Conservation (phyloP, 2,329 filamentous ascomycete genomes). For the Cordyceps tenuipes region DNA sequence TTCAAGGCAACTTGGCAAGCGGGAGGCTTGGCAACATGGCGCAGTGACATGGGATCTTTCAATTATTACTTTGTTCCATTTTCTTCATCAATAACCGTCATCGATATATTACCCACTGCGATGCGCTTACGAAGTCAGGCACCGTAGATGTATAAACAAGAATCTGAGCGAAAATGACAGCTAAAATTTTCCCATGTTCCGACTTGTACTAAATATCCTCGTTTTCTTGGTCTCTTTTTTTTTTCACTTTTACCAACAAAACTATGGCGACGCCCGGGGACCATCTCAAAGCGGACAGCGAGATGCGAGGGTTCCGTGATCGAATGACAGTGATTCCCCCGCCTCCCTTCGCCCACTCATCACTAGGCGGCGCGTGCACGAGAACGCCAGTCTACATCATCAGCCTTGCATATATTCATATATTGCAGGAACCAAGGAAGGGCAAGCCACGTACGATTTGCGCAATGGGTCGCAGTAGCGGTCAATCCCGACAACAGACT, state of each 20-base stretch:
- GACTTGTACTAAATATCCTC: background rate
- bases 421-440: too few species aligned
- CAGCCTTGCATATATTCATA: too few species aligned
- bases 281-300: too few species aligned
- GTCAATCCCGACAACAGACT: too few species aligned
- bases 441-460: too few species aligned
- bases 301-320: background rate
- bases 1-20: background rate
- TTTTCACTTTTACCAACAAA: background rate
- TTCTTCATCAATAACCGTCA: background rate
- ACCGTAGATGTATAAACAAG: background rate
- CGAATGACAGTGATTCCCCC: too few species aligned
- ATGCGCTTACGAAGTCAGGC: background rate
- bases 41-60: background rate
- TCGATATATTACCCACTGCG: background rate
- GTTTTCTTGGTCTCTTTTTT: background rate
- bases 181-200: background rate
- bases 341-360: too few species aligned
- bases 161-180: background rate
- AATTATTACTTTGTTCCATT: background rate
- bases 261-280: too few species aligned
- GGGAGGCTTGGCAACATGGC: background rate
- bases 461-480: too few species aligned
- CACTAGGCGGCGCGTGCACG: too few species aligned
- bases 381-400: too few species aligned